A percentile compares a stretch with the other conserved stretches of the same genome.
Evolutionary conservation across 1,139 yeast species (phyloP).

Genomic region (Yamadazyma songkhlaensis): DNA sequence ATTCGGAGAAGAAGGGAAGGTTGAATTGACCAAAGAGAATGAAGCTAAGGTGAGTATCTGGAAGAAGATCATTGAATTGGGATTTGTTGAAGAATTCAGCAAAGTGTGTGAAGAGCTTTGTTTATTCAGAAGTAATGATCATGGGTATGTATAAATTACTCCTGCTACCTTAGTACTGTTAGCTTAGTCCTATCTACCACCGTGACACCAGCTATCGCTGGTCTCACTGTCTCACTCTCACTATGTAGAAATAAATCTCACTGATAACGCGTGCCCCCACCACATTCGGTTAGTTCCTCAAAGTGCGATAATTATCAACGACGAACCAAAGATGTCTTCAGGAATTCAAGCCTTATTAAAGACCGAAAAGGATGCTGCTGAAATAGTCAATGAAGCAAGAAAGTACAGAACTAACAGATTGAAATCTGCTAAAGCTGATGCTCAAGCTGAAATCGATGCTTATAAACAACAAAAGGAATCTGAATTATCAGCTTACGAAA

Average conservation of each 20-base stretch:
- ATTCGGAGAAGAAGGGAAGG: conserved; percentile 9
- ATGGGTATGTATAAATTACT: conserved; percentile 4
- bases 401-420: conserved; percentile 80
- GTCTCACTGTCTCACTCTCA: too few species aligned
- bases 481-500: conserved; percentile 73
- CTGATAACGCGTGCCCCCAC: background rate
- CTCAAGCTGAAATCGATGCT: conserved; percentile 81
- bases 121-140: conserved; percentile 6
- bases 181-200: background rate
- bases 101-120: conserved; percentile 10
- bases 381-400: conserved; percentile 89
- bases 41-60: conserved; percentile 8
- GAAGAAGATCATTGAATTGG: conserved; percentile 10
- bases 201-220: too few species aligned
- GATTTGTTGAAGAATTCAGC: conserved; percentile 13
- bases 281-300: conserved; percentile 1
- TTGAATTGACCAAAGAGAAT: conserved; percentile 2
- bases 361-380: conserved; percentile 97
- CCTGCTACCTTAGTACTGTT: too few species aligned
- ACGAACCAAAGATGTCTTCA: conserved; percentile 25
- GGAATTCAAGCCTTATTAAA: conserved; percentile 42
- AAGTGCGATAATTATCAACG: conserved; percentile 3
- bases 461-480: conserved; percentile 83
- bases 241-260: too few species aligned
- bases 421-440: conserved; percentile 93